A percentile compares a stretch with the other conserved stretches of the same genome.
Conservation (phyloP, 345 rosid genomes). For the Trapa bicornis region DNA sequence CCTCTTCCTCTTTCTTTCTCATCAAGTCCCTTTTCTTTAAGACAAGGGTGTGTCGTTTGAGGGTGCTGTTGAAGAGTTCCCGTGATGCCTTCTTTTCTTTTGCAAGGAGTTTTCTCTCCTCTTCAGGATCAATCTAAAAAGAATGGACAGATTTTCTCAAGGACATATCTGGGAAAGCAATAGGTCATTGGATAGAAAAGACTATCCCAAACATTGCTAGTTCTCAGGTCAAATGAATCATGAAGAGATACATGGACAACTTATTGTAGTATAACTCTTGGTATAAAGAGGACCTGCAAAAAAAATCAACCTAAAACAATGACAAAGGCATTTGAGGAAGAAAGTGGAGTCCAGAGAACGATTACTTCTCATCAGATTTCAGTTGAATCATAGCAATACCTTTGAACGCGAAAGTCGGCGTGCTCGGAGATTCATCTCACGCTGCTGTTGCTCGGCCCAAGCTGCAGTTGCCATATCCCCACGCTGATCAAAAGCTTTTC, state of each 20-base stretch:
- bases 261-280: too few relatives aligned
- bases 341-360: slow-evolving; percentile 1
- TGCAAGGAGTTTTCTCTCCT: slow-evolving; percentile 65
- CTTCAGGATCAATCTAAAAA: slow-evolving; percentile 69
- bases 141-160: not conserved
- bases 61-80: slow-evolving; percentile 48
- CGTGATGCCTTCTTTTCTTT: slow-evolving; percentile 74
- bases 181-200: not conserved
- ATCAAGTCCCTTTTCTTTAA: slow-evolving; percentile 81
- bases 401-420: slow-evolving; percentile 85
- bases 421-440: slow-evolving; percentile 61
- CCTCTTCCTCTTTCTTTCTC: slow-evolving; percentile 79
- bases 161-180: not conserved
- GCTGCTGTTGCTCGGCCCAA: slow-evolving; percentile 99
- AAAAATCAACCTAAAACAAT: not conserved
- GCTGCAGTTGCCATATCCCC: slow-evolving; percentile 90
- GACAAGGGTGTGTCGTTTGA: slow-evolving; percentile 70
- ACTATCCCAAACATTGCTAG: not conserved
- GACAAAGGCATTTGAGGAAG: not conserved
- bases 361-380: slow-evolving; percentile 1
- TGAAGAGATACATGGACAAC: not conserved
- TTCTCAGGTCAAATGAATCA: not conserved
- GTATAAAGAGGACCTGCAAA: not conserved
- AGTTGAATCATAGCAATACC: slow-evolving; percentile 24
- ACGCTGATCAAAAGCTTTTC: slow-evolving; percentile 89